Conservation (phyloP, 2,329 filamentous ascomycete species). For the Pleurostoma richardsiae region DNA sequence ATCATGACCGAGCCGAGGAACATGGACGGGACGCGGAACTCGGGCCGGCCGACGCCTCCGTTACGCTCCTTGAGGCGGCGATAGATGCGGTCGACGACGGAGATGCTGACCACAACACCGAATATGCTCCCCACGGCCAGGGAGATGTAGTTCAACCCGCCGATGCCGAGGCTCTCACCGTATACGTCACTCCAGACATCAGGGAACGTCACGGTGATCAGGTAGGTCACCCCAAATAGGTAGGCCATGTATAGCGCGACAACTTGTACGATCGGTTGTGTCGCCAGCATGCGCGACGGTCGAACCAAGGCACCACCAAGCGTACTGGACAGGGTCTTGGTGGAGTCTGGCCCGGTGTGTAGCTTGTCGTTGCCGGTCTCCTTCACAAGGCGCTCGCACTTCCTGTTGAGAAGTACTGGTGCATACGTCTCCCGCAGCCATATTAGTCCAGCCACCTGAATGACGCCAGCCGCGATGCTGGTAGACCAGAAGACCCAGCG, state of each 20-base stretch:
- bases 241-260: constrained; percentile 43
- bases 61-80: constrained; percentile 33
- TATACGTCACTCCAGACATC: constrained; percentile 35
- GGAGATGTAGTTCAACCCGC: constrained; percentile 29
- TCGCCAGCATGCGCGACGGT: constrained; percentile 34
- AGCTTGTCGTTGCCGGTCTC: constrained; percentile 47
- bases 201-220: constrained; percentile 45
- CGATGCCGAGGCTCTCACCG: constrained; percentile 20
- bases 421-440: constrained; percentile 63
- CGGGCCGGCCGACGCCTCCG: constrained; percentile 24
- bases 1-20: constrained; percentile 41
- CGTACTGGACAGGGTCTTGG: constrained; percentile 14
- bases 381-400: constrained; percentile 47
- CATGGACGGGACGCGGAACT: constrained; percentile 47
- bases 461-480: constrained; percentile 52
- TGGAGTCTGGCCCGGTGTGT: constrained; percentile 47
- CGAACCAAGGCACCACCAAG: constrained; percentile 3
- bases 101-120: constrained; percentile 31
- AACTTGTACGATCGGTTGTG: constrained; percentile 46
- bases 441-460: constrained; percentile 54
- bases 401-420: constrained; percentile 54
- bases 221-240: constrained; percentile 47
- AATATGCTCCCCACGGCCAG: constrained; percentile 26
- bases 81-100: constrained; percentile 39
- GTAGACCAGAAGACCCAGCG: constrained; percentile 69